Conservation (phyloP, 73 alveolate species). For the Paramecium primaurelia region DNA sequence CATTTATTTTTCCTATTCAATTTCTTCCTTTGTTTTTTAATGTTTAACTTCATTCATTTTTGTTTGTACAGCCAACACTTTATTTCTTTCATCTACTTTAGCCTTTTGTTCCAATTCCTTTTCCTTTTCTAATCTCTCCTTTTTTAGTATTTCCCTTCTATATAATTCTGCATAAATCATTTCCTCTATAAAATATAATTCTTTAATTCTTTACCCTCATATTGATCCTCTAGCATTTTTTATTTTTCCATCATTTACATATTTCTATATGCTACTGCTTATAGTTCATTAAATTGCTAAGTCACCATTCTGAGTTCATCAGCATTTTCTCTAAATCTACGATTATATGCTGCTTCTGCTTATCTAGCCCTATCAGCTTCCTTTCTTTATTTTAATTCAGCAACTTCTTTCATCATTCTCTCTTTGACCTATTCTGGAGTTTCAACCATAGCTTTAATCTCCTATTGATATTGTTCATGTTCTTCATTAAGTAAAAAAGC, state of each 20-base stretch:
- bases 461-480: slow-evolving; percentile 50
- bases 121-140: slow-evolving; percentile 39
- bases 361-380: slow-evolving; percentile 30
- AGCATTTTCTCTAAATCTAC: slow-evolving; percentile 45
- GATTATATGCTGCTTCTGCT: slow-evolving; percentile 13
- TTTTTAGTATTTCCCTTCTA: slow-evolving; percentile 40
- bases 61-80: slow-evolving; percentile 9
- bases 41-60: slow-evolving; percentile 1
- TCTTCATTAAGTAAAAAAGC: slow-evolving; percentile 21
- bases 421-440: slow-evolving; percentile 58
- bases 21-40: background rate
- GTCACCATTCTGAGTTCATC: slow-evolving; percentile 52
- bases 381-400: slow-evolving; percentile 36
- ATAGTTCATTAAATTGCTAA: slow-evolving; percentile 42
- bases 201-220: slow-evolving; percentile 21
- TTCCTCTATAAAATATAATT: slow-evolving; percentile 43
- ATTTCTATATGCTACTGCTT: slow-evolving; percentile 44
- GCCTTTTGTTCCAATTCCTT: slow-evolving; percentile 13
- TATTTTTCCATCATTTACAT: slow-evolving; percentile 54
- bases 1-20: slow-evolving; percentile 32
- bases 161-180: slow-evolving; percentile 58
- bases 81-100: slow-evolving; percentile 47
- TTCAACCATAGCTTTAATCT: slow-evolving; percentile 47
- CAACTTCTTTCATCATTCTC: slow-evolving; percentile 50
- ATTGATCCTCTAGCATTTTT: slow-evolving; percentile 28